Conservation (phyloP, 352 stramenopile genomes). For the Phytophthora fragariae region DNA sequence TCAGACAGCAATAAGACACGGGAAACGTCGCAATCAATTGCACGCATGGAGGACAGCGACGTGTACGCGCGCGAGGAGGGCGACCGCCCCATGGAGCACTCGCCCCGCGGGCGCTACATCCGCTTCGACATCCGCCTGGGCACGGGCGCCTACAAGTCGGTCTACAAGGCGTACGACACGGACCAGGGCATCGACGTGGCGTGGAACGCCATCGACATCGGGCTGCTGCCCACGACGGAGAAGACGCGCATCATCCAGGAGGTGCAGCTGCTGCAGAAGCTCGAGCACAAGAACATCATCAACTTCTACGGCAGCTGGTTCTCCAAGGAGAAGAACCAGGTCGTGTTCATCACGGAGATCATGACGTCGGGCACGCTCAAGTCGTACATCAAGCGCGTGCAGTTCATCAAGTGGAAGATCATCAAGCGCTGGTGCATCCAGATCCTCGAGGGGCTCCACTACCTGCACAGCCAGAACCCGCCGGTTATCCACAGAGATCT, state of each 20-base stretch:
- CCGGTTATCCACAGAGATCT: slow-evolving; percentile 94
- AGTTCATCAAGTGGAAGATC: slow-evolving; percentile 99
- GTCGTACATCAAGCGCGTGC: slow-evolving; percentile 97
- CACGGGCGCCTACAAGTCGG: slow-evolving; percentile 89
- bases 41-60: slow-evolving; percentile 67
- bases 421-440: slow-evolving; percentile 98
- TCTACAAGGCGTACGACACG: slow-evolving; percentile 97
- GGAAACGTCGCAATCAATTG: neutral
- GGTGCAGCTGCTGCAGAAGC: slow-evolving; percentile 96
- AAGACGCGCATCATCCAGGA: slow-evolving; percentile 98
- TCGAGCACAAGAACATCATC: slow-evolving; percentile 99
- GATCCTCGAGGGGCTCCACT: slow-evolving; percentile 96
- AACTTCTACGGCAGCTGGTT: slow-evolving; percentile 99
- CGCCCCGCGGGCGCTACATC: slow-evolving; percentile 85
- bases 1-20: neutral
- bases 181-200: slow-evolving; percentile 99
- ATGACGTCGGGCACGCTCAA: slow-evolving; percentile 96
- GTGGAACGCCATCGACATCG: slow-evolving; percentile 99
- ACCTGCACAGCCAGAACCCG: slow-evolving; percentile 91
- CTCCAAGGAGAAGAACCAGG: slow-evolving; percentile 97
- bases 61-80: slow-evolving; percentile 80
- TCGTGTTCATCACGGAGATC: slow-evolving; percentile 99
- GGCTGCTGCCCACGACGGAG: slow-evolving; percentile 95
- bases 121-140: slow-evolving; percentile 87
- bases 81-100: slow-evolving; percentile 80